Percentiles rank a stretch among this genome's conserved stretches.
Evolutionary conservation across 495 filamentous ascomycete species (phyloP).

Genomic region (Penicillium soppii): DNA sequence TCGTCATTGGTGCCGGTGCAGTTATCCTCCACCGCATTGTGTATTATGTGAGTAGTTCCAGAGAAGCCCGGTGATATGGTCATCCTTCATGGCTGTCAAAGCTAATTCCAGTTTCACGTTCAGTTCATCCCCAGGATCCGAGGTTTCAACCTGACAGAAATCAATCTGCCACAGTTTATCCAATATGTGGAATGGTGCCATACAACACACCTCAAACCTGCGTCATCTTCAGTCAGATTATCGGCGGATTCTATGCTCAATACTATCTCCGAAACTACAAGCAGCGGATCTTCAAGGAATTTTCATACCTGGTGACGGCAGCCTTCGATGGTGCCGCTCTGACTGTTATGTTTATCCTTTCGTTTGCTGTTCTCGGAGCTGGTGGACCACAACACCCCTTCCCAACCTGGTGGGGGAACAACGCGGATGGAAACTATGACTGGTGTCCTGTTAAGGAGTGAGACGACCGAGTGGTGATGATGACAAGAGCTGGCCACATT

Average conservation of each 20-base stretch:
- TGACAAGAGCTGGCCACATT: no score
- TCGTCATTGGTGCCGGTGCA: constrained; percentile 38
- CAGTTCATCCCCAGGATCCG: no score
- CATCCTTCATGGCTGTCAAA: no score
- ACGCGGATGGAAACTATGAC: constrained; percentile 24
- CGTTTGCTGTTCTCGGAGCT: constrained; percentile 58
- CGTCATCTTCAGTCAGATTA: constrained; percentile 33
- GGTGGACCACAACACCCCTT: constrained; percentile 28
- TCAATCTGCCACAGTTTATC: no score
- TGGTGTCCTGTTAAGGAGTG: constrained; percentile 13
- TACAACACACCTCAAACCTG: no score
- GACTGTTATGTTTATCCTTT: constrained; percentile 54
- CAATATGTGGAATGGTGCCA: no score
- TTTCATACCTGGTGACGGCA: constrained; percentile 55
- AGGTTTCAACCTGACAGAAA: no score
- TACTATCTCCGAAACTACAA: constrained; percentile 50
- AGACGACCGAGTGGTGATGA: no score
- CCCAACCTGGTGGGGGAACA: constrained; percentile 55
- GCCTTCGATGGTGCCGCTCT: constrained; percentile 56
- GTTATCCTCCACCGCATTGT: constrained; percentile 40
- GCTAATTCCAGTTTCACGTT: no score
- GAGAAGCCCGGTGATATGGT: no score
- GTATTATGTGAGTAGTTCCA: no score
- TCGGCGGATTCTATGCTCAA: constrained; percentile 48
- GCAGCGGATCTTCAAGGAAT: constrained; percentile 55